These are phyloP conservation scores for Colletotrichum spinosum DNA, from an alignment of 2,329 filamentous ascomycete genomes.

Conservation along the genomic window DNA sequence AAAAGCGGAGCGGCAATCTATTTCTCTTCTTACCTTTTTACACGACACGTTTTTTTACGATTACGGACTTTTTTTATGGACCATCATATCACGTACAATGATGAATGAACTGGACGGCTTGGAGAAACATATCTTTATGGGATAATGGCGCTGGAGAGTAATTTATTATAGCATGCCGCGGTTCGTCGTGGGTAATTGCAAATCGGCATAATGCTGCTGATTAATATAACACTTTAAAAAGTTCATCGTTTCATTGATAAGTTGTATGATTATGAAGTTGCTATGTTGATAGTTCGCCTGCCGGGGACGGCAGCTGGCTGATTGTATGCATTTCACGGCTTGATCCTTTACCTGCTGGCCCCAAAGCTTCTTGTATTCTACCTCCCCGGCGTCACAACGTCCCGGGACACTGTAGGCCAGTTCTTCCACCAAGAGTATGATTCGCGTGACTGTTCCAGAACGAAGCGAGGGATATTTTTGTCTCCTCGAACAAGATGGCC, in stretches of 20 bases:
- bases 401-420: too few species aligned
- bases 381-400: too few species aligned
- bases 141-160: slow-evolving; percentile 17
- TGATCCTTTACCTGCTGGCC: too few species aligned
- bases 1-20: slow-evolving; percentile 1
- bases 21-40: neutral
- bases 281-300: neutral
- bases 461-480: neutral
- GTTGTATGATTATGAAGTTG: neutral
- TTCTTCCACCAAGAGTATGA: too few species aligned
- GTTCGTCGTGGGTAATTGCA: slow-evolving; percentile 16
- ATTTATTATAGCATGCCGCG: slow-evolving; percentile 14
- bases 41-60: neutral
- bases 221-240: slow-evolving; percentile 17
- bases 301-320: too few species aligned
- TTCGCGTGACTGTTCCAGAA: neutral
- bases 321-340: too few species aligned
- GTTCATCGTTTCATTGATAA: neutral
- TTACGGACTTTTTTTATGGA: neutral
- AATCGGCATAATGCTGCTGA: slow-evolving; percentile 9
- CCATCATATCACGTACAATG: slow-evolving; percentile 12
- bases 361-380: too few species aligned
- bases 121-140: neutral
- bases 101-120: slow-evolving; percentile 8
- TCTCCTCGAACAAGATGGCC: neutral